Evolutionary conservation across 2,329 filamentous ascomycete species (phyloP).

Genomic region (Ophiostoma pallidulum): DNA sequence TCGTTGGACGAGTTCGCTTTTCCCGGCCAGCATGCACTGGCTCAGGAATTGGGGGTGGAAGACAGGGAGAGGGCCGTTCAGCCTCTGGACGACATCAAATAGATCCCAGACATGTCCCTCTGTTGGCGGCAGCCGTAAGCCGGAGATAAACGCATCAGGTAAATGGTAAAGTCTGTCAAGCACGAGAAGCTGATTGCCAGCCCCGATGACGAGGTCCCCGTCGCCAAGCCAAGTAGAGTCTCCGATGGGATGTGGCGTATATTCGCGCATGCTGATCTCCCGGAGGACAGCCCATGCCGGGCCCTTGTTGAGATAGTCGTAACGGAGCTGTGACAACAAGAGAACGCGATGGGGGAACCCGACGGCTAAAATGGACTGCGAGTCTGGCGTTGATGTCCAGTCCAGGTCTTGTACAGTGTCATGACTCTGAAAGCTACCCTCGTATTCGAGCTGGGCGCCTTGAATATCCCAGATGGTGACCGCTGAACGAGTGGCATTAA

Average conservation of each 20-base stretch:
- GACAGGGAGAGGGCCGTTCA: slow-evolving; percentile 80
- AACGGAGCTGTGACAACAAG: slow-evolving; percentile 77
- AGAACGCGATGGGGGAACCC: slow-evolving; percentile 81
- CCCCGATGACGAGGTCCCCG: slow-evolving; percentile 76
- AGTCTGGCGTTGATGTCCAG: slow-evolving; percentile 87
- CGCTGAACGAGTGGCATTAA: slow-evolving; percentile 61
- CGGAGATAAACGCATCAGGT: slow-evolving; percentile 48
- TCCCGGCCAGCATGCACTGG: slow-evolving; percentile 77
- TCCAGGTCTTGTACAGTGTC: slow-evolving; percentile 79
- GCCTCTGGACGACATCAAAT: slow-evolving; percentile 69
- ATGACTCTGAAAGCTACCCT: slow-evolving; percentile 61
- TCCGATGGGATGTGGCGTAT: slow-evolving; percentile 83
- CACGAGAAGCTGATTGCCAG: slow-evolving; percentile 85
- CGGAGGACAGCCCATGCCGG: slow-evolving; percentile 83
- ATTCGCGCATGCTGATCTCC: slow-evolving; percentile 69
- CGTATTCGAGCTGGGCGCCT: slow-evolving; percentile 71
- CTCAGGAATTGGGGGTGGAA: slow-evolving; percentile 89
- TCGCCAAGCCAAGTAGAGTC: slow-evolving; percentile 86
- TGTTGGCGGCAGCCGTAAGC: slow-evolving; percentile 37
- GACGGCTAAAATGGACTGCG: slow-evolving; percentile 82
- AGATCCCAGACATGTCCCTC: slow-evolving; percentile 53
- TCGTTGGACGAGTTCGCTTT: slow-evolving; percentile 58
- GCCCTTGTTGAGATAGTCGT: slow-evolving; percentile 80
- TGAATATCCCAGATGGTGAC: slow-evolving; percentile 88
- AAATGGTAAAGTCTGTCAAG: slow-evolving; percentile 67